A percentile compares a stretch with the other conserved stretches of the same genome.
Evolutionary conservation across 352 stramenopile species (phyloP).

Genomic region (Pythium aquatile): DNA sequence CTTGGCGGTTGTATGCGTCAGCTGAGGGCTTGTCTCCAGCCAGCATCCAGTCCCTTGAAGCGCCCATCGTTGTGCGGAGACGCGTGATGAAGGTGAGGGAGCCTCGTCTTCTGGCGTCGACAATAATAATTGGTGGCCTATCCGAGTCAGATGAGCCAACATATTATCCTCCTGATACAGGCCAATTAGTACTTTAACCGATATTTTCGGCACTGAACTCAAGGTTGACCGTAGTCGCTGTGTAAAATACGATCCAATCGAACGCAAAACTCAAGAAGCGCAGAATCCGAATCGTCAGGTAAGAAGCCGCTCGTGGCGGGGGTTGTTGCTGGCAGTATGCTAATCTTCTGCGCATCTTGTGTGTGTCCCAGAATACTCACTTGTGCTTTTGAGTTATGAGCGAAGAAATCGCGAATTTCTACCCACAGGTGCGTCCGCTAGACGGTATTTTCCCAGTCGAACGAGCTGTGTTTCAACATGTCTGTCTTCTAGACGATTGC

Average conservation of each 20-base stretch:
- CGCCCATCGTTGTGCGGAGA: too few species aligned
- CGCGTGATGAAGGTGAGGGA: too few species aligned
- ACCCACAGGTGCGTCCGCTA: conserved; percentile 15
- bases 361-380: background rate
- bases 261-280: too few species aligned
- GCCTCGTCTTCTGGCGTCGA: too few species aligned
- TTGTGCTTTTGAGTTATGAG: background rate
- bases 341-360: background rate
- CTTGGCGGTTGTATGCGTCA: too few species aligned
- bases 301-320: background rate
- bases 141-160: background rate
- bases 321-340: background rate
- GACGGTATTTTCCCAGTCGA: background rate
- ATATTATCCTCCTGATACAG: background rate
- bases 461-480: background rate
- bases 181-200: background rate
- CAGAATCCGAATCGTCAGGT: too few species aligned
- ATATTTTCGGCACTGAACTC: too few species aligned
- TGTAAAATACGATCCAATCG: background rate
- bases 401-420: conserved; percentile 24
- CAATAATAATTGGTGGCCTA: too few species aligned
- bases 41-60: too few species aligned
- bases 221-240: background rate
- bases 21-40: too few species aligned
- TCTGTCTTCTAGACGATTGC: conserved; percentile 39